These are phyloP conservation scores for Aphanomyces astaci DNA, from an alignment of 352 stramenopile species.

Conservation along the genomic window DNA sequence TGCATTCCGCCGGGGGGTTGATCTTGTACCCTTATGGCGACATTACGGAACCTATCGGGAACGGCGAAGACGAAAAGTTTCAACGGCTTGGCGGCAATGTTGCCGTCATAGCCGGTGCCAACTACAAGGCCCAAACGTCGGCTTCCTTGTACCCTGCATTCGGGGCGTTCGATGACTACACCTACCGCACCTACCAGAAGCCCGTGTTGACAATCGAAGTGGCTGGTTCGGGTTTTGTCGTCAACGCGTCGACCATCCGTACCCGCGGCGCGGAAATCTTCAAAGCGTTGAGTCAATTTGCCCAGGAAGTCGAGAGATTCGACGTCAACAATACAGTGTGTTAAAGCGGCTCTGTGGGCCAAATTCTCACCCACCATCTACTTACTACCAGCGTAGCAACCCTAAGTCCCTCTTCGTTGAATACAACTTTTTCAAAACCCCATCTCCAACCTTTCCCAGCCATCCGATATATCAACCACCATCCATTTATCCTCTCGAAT, in stretches of 20 bases:
- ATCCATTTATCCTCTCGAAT: no score
- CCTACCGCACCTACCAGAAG: conserved; percentile 32
- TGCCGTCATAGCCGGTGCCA: conserved; percentile 25
- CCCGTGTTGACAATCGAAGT: conserved; percentile 31
- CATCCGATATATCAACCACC: no score
- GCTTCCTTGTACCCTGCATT: conserved; percentile 29
- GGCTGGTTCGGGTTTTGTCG: conserved; percentile 28
- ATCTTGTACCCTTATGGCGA: conserved; percentile 27
- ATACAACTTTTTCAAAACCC: no score
- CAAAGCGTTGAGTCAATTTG: conserved; percentile 29
- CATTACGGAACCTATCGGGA: conserved; percentile 1
- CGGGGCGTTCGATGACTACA: conserved; percentile 31
- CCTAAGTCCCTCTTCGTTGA: no score
- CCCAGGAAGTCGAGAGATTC: conserved; percentile 18
- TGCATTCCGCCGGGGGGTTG: conserved; percentile 29
- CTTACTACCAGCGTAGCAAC: no score
- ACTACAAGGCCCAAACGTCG: conserved; percentile 28
- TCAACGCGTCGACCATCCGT: conserved; percentile 25
- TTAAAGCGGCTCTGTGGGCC: no score
- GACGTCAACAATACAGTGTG: no score
- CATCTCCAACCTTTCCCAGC: no score
- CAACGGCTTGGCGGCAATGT: conserved; percentile 29
- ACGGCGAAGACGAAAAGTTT: conserved; percentile 27
- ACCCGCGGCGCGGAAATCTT: conserved; percentile 27
- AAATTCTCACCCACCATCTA: no score